These are phyloP conservation scores for Cnidoscolus chayamansa DNA, from an alignment of 441 rosid genomes.

Conservation along the genomic window DNA sequence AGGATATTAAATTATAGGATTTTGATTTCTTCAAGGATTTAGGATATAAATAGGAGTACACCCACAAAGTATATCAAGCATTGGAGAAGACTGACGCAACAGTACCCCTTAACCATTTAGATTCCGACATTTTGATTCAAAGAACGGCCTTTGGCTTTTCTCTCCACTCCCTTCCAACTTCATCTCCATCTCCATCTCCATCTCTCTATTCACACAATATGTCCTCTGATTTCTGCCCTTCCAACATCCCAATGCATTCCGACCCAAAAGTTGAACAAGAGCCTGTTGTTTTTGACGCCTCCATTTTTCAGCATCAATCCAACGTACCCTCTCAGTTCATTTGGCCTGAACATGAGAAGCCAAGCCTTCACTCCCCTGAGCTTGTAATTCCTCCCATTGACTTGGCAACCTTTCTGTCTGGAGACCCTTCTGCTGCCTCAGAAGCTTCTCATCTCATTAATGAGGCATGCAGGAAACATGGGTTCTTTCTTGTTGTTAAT, in stretches of 20 bases:
- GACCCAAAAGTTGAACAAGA: not conserved
- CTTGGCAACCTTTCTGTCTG: constrained; percentile 51
- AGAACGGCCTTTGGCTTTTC: constrained; percentile 31
- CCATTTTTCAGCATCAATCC: constrained; percentile 47
- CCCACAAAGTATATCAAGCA: too few relatives aligned
- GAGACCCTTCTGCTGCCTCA: constrained; percentile 37
- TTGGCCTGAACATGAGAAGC: constrained; percentile 85
- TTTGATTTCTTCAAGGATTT: too few relatives aligned
- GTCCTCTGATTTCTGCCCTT: not conserved
- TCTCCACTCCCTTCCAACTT: constrained; percentile 9
- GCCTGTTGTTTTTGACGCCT: constrained; percentile 52
- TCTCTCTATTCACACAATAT: not conserved
- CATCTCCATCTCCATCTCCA: not conserved
- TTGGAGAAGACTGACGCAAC: constrained; percentile 30
- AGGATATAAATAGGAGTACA: too few relatives aligned
- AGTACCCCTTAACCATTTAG: constrained; percentile 28
- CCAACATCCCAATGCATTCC: constrained; percentile 23
- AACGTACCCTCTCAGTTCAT: constrained; percentile 69
- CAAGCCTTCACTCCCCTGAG: constrained; percentile 44
- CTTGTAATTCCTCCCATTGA: constrained; percentile 73
- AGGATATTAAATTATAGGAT: too few relatives aligned
- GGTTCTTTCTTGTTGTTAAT: constrained; percentile 76
- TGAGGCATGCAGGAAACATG: constrained; percentile 80
- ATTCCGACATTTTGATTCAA: constrained; percentile 18
- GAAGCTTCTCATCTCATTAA: constrained; percentile 53